Conservation (phyloP, 345 rosid species). For the Microcos paniculata region DNA sequence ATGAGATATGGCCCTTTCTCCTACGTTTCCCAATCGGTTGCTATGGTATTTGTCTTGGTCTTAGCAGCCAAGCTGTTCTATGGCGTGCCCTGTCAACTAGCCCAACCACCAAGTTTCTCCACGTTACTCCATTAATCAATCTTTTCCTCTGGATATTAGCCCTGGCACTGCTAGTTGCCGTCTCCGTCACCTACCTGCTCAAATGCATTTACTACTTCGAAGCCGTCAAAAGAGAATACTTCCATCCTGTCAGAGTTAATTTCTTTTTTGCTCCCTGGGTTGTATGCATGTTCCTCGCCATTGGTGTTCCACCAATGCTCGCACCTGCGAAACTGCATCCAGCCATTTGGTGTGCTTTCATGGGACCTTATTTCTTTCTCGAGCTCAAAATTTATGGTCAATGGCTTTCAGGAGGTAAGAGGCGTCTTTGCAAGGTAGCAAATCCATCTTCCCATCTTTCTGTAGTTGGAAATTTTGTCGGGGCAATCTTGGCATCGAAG, state of each 20-base stretch:
- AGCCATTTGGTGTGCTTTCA: slow-evolving; percentile 70
- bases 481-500: slow-evolving; percentile 82
- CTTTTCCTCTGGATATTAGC: slow-evolving; percentile 70
- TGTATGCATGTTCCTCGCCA: slow-evolving; percentile 90
- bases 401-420: slow-evolving; percentile 90
- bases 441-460: slow-evolving; percentile 95
- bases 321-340: slow-evolving; percentile 56
- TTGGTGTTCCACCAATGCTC: slow-evolving; percentile 57
- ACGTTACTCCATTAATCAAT: slow-evolving; percentile 61
- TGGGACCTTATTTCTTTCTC: slow-evolving; percentile 78
- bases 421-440: slow-evolving; percentile 94
- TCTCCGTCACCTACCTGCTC: slow-evolving; percentile 68
- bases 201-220: slow-evolving; percentile 90
- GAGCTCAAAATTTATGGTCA: slow-evolving; percentile 96
- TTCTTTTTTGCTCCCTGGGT: slow-evolving; percentile 99
- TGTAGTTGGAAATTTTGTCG: slow-evolving; percentile 90
- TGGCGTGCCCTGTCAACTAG: slow-evolving; percentile 76
- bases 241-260: slow-evolving; percentile 83
- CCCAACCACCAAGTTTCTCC: slow-evolving; percentile 74
- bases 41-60: slow-evolving; percentile 89
- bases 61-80: slow-evolving; percentile 86
- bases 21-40: slow-evolving; percentile 88
- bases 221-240: slow-evolving; percentile 89
- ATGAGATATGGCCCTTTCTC: slow-evolving; percentile 88
- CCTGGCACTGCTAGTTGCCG: slow-evolving; percentile 50